Evolutionary conservation across 176 grass and related monocot species (phyloP).

Genomic region (Puya raimondii): DNA sequence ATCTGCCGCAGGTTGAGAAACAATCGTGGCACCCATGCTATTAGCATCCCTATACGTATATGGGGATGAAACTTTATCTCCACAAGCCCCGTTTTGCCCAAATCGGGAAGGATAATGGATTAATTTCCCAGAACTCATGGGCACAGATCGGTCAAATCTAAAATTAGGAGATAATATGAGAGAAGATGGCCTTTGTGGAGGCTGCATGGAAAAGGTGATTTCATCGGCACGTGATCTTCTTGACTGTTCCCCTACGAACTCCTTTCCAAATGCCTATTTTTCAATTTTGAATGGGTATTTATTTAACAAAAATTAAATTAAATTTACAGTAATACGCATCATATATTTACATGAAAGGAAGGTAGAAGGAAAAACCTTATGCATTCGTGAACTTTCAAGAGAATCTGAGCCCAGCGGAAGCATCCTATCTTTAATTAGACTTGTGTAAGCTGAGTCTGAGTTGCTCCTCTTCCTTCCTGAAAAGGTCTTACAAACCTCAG

Average conservation of each 20-base stretch:
- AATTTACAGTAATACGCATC: not conserved
- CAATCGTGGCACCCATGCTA: not conserved
- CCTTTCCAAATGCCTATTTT: constrained; percentile 14
- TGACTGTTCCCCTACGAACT: not conserved
- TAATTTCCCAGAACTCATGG: not conserved
- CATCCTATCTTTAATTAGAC: constrained; percentile 6
- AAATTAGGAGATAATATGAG: not conserved
- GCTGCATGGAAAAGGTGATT: constrained; percentile 5
- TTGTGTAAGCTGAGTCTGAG: constrained; percentile 6
- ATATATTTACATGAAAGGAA: not conserved
- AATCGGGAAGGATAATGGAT: constrained; percentile 4
- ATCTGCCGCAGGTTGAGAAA: constrained; percentile 12
- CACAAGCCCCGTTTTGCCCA: not conserved
- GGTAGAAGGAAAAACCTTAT: not conserved
- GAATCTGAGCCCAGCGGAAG: constrained; percentile 7
- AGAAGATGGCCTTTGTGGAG: constrained; percentile 2
- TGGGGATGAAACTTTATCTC: constrained; percentile 6
- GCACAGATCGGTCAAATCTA: not conserved
- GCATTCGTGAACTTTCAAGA: constrained; percentile 3
- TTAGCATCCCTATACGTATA: constrained; percentile 6
- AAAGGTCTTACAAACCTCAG: constrained; percentile 1
- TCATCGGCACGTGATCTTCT: constrained; percentile 3
- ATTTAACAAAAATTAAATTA: not conserved
- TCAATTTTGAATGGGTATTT: not conserved
- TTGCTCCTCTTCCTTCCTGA: constrained; percentile 16